These are phyloP conservation scores for Aspergillaceae sp. DNA, from an alignment of 2,329 filamentous ascomycete species.

Conservation along the genomic window DNA sequence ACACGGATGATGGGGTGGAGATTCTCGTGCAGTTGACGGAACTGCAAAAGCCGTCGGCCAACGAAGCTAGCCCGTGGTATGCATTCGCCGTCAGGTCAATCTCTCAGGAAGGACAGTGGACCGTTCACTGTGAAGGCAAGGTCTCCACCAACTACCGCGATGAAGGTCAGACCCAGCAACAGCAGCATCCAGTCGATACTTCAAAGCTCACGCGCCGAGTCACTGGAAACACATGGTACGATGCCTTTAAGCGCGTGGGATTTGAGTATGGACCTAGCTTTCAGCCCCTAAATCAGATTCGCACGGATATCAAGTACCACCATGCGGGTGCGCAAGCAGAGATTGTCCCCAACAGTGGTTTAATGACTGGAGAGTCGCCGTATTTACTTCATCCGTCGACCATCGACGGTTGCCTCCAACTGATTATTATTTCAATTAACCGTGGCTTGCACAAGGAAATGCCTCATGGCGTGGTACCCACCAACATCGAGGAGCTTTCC, in stretches of 20 bases:
- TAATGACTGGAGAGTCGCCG: conserved; percentile 4
- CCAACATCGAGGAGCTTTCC: conserved; percentile 10
- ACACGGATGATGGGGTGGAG: conserved; percentile 6
- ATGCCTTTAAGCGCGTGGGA: conserved; percentile 2
- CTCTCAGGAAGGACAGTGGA: background rate
- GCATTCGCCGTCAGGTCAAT: conserved; percentile 1
- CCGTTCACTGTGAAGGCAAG: background rate
- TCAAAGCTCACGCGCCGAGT: background rate
- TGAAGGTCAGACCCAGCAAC: too few relatives aligned
- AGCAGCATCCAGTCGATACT: background rate
- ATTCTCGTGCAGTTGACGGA: conserved; percentile 1
- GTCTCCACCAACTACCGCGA: background rate
- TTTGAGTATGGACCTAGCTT: conserved; percentile 10
- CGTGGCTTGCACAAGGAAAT: conserved; percentile 7
- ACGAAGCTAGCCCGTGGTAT: background rate
- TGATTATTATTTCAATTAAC: conserved; percentile 11
- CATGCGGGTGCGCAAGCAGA: background rate
- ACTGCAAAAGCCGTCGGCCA: background rate
- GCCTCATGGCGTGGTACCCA: conserved; percentile 9
- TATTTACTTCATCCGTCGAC: conserved; percentile 6
- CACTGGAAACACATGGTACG: conserved; percentile 4
- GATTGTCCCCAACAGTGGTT: background rate
- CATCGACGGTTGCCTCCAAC: conserved; percentile 13
- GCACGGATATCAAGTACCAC: background rate
- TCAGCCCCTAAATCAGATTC: conserved; percentile 1